Evolutionary conservation across 176 grass and related monocot species (phyloP).

Genomic region (Cenchrus purpureus): DNA sequence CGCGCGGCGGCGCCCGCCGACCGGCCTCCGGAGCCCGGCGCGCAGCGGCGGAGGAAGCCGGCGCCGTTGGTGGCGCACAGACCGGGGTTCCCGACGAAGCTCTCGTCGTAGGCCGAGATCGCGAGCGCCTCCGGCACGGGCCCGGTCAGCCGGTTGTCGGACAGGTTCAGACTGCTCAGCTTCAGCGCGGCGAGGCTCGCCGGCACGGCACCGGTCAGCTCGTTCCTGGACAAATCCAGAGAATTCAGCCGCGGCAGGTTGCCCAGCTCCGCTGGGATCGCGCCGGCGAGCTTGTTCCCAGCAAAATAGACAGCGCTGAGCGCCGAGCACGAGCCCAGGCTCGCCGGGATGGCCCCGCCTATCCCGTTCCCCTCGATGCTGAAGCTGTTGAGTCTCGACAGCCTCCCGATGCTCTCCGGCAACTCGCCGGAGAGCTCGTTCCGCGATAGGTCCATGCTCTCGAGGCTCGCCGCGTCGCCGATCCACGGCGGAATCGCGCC

Average conservation of each 20-base stretch:
- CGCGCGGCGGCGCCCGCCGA: slow-evolving; percentile 33
- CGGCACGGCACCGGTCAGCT: slow-evolving; percentile 65
- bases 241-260: slow-evolving; percentile 58
- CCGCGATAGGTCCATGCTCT: slow-evolving; percentile 50
- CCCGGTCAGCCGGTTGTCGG: slow-evolving; percentile 60
- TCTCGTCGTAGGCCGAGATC: slow-evolving; percentile 62
- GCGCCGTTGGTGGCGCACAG: slow-evolving; percentile 56
- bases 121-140: slow-evolving; percentile 60
- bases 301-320: slow-evolving; percentile 59
- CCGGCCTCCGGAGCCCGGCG: not conserved
- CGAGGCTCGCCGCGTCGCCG: slow-evolving; percentile 38
- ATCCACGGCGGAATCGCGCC: slow-evolving; percentile 66
- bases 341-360: slow-evolving; percentile 60
- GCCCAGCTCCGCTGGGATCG: slow-evolving; percentile 64
- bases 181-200: slow-evolving; percentile 61
- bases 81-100: slow-evolving; percentile 72
- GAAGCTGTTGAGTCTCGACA: slow-evolving; percentile 49
- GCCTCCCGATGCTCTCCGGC: slow-evolving; percentile 54
- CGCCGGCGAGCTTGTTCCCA: slow-evolving; percentile 61
- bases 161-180: slow-evolving; percentile 70
- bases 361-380: slow-evolving; percentile 48
- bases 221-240: slow-evolving; percentile 65
- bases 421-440: slow-evolving; percentile 76
- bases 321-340: slow-evolving; percentile 60
- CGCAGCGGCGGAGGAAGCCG: slow-evolving; percentile 54